Conservation (phyloP, 495 filamentous ascomycete species). For the Mycothermus thermophilus region DNA sequence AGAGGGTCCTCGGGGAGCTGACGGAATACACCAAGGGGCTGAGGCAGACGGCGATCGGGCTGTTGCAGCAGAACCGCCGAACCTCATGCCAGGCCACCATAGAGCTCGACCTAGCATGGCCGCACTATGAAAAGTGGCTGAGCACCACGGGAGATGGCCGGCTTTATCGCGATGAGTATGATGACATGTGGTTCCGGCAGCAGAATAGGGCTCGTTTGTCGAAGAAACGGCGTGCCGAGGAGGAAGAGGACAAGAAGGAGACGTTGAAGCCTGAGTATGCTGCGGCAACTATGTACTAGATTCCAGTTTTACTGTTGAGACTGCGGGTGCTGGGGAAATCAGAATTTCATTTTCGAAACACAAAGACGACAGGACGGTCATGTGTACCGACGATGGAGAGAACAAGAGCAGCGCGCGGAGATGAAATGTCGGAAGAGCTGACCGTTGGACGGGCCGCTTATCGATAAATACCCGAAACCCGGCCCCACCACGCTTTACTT, state of each 20-base stretch:
- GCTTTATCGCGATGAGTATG: slow-evolving; percentile 15
- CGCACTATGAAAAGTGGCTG: slow-evolving; percentile 17
- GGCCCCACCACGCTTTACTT: background rate
- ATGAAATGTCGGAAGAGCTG: no score
- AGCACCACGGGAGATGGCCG: slow-evolving; percentile 13
- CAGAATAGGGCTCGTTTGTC: slow-evolving; percentile 7
- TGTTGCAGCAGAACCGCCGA: slow-evolving; percentile 14
- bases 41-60: slow-evolving; percentile 8
- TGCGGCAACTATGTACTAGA: background rate
- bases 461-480: slow-evolving; percentile 1
- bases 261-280: background rate
- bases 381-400: no score
- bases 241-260: background rate
- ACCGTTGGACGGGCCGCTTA: background rate
- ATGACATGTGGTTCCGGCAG: slow-evolving; percentile 15
- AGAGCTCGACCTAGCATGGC: slow-evolving; percentile 13
- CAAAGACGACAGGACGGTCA: no score
- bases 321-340: no score
- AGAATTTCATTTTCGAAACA: no score
- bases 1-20: slow-evolving; percentile 4
- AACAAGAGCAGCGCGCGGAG: no score
- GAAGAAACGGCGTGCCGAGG: background rate
- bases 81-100: slow-evolving; percentile 7
- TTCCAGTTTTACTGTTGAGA: no score
- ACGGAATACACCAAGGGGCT: slow-evolving; percentile 14